A percentile compares a stretch with the other conserved stretches of the same genome.
phyloP scores from a whole-genome alignment of 108 stramenopile species.

The Thalassiosira profunda region DNA sequence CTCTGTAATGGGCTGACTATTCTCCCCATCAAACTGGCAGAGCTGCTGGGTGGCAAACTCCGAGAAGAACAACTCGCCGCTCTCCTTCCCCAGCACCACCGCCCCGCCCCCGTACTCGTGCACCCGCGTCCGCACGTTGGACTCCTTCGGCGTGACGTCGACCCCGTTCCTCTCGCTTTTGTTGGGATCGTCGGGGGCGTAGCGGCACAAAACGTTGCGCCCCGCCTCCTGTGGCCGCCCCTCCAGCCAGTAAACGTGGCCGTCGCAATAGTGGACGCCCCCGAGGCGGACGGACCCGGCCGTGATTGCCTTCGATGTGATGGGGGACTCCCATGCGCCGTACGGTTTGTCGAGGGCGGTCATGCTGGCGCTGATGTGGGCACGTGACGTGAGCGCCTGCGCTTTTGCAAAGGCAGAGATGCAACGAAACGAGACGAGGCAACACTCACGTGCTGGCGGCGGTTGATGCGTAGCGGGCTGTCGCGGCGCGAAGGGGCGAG shows the following conservation, averaged over 20 bases:
- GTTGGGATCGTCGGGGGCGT: constrained; percentile 4
- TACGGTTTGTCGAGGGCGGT: constrained; percentile 50
- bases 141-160: constrained; percentile 55
- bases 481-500: no score
- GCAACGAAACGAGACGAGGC: no score
- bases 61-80: constrained; percentile 48
- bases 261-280: constrained; percentile 22
- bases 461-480: no score
- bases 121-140: constrained; percentile 70
- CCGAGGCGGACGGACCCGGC: constrained; percentile 58
- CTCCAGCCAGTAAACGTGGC: constrained; percentile 59
- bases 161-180: constrained; percentile 29
- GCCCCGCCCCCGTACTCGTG: constrained; percentile 89
- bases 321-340: constrained; percentile 71
- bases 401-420: no score
- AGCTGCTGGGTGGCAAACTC: constrained; percentile 67
- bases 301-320: constrained; percentile 67
- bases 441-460: no score
- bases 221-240: constrained; percentile 72
- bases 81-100: constrained; percentile 33
- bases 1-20: constrained; percentile 29
- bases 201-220: constrained; percentile 59
- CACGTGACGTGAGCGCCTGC: no score
- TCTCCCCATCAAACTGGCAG: constrained; percentile 23
- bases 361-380: not conserved